A percentile compares a stretch with the other conserved stretches of the same genome.
These are phyloP conservation scores for Trypanosoma theileri DNA, from an alignment of 208 protist genomes.

Conservation along the genomic window DNA sequence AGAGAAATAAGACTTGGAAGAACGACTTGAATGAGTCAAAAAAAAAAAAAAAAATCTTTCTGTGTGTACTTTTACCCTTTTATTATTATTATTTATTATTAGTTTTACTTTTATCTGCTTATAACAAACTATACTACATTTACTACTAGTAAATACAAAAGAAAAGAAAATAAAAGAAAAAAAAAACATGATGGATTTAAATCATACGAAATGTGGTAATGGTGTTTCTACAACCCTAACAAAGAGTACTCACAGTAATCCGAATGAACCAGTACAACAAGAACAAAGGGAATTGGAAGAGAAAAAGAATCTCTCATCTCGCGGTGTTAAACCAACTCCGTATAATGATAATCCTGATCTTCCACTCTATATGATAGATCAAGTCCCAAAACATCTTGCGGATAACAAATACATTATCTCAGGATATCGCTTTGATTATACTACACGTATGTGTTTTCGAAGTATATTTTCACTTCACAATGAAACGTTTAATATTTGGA, in stretches of 20 bases:
- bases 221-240: background rate
- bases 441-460: slow-evolving; percentile 32
- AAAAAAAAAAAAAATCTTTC: too few relatives aligned
- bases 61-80: too few relatives aligned
- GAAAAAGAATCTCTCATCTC: background rate
- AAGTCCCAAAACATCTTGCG: slow-evolving; percentile 39
- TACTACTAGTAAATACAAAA: too few relatives aligned
- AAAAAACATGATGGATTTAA: too few relatives aligned
- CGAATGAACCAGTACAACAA: background rate
- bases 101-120: too few relatives aligned
- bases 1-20: too few relatives aligned
- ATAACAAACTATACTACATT: too few relatives aligned
- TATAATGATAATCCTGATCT: slow-evolving; percentile 32
- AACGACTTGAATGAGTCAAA: too few relatives aligned
- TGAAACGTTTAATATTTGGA: slow-evolving; percentile 78
- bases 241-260: background rate
- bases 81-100: too few relatives aligned
- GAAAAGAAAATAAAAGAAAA: too few relatives aligned
- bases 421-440: slow-evolving; percentile 49
- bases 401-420: slow-evolving; percentile 46
- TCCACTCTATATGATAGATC: slow-evolving; percentile 40
- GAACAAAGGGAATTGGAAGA: background rate
- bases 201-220: too few relatives aligned
- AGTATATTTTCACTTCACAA: slow-evolving; percentile 57
- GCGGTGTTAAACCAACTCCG: slow-evolving; percentile 13